Conservation (phyloP, 129 eudicot species). For the Logfia minima region DNA sequence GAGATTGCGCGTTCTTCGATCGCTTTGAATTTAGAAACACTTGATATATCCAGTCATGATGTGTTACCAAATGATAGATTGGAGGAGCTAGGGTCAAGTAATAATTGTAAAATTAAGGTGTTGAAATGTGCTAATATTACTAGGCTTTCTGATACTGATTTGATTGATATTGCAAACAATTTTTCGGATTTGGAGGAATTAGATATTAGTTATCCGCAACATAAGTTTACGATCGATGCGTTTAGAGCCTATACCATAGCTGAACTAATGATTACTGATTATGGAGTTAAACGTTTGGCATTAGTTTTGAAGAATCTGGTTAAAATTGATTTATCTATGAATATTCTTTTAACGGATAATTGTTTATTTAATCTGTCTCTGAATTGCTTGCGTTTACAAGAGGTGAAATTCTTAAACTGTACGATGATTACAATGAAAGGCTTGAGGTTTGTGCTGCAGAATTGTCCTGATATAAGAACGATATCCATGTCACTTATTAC, state of each 20-base stretch:
- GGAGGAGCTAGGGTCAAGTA: constrained; percentile 34
- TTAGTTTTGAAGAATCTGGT: constrained; percentile 39
- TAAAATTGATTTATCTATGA: constrained; percentile 44
- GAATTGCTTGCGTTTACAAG: constrained; percentile 42
- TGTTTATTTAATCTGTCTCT: constrained; percentile 38
- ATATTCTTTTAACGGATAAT: constrained; percentile 45
- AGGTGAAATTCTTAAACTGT: constrained; percentile 36
- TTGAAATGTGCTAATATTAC: constrained; percentile 41
- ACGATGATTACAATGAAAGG: constrained; percentile 39
- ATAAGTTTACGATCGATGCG: constrained; percentile 12
- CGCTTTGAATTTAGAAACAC: constrained; percentile 27
- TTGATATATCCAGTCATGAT: constrained; percentile 44
- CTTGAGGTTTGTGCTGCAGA: constrained; percentile 37
- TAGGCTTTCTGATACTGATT: constrained; percentile 44
- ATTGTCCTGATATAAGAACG: constrained; percentile 34
- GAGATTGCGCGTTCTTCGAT: constrained; percentile 32
- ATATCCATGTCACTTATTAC: constrained; percentile 27
- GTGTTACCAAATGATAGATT: constrained; percentile 34
- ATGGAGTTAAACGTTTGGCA: constrained; percentile 43
- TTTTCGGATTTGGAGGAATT: constrained; percentile 51
- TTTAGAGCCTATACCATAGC: constrained; percentile 5
- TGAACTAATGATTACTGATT: constrained; percentile 46
- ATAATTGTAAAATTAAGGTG: constrained; percentile 41
- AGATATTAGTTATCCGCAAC: constrained; percentile 54
- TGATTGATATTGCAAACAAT: constrained; percentile 33